phyloP scores from a whole-genome alignment of 306 rosid species.

The Pyrus pyrifolia region DNA sequence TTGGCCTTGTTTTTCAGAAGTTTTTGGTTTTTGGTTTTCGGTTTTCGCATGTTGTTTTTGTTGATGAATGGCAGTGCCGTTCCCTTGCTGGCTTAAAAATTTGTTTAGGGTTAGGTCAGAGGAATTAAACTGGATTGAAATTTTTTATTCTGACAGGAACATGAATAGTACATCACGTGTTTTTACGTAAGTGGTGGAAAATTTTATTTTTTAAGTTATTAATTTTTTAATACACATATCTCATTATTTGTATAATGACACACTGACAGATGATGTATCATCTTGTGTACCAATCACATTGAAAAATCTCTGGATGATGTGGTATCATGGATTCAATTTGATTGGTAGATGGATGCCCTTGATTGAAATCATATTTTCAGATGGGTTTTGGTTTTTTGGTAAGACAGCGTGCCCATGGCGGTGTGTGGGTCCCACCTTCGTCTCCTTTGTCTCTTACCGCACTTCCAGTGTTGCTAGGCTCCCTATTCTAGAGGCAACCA shows the following conservation, averaged over 20 bases:
- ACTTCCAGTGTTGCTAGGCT: too few relatives aligned
- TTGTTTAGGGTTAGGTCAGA: constrained; percentile 76
- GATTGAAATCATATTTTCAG: background rate
- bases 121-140: constrained; percentile 31
- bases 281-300: too few relatives aligned
- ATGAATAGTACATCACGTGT: too few relatives aligned
- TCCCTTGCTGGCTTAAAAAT: background rate
- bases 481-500: too few relatives aligned
- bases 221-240: too few relatives aligned
- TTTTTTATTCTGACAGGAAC: too few relatives aligned
- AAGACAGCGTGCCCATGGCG: constrained; percentile 79
- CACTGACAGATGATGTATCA: too few relatives aligned
- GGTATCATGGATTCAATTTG: background rate
- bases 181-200: too few relatives aligned
- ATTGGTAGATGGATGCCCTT: background rate
- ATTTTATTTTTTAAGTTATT: too few relatives aligned
- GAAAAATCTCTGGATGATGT: constrained; percentile 7
- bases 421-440: constrained; percentile 52
- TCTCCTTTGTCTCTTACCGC: background rate
- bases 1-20: too few relatives aligned
- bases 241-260: too few relatives aligned
- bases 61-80: background rate
- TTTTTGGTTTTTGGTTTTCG: background rate
- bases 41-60: constrained; percentile 25
- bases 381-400: constrained; percentile 42